These are phyloP conservation scores for Hypoxylon sp. DNA, from an alignment of 2,329 filamentous ascomycete genomes.

Conservation along the genomic window DNA sequence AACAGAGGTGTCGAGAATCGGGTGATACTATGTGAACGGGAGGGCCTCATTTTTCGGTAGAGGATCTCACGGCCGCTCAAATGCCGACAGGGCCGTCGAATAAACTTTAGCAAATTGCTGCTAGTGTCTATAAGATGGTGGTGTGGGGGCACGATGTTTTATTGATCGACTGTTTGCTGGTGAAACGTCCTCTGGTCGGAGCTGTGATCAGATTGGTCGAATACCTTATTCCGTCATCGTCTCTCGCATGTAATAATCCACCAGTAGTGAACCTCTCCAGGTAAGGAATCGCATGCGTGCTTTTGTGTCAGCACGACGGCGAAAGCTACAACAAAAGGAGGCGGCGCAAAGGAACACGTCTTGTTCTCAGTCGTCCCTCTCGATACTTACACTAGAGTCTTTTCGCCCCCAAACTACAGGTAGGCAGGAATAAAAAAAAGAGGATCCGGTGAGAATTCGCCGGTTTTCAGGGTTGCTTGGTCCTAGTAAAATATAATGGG, in stretches of 20 bases:
- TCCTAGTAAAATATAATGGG: constrained; percentile 36
- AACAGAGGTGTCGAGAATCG: constrained; percentile 16
- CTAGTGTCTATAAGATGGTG: constrained; percentile 41
- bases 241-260: constrained; percentile 28
- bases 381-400: neutral
- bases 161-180: constrained; percentile 43
- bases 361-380: neutral
- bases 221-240: constrained; percentile 37
- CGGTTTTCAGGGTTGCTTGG: constrained; percentile 16
- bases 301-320: constrained; percentile 22
- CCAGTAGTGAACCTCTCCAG: constrained; percentile 26
- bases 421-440: neutral
- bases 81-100: constrained; percentile 50
- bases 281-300: constrained; percentile 44
- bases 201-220: constrained; percentile 30
- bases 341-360: neutral
- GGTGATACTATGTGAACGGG: constrained; percentile 17
- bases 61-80: constrained; percentile 44
- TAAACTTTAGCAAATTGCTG: constrained; percentile 40
- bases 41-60: constrained; percentile 25
- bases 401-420: constrained; percentile 17
- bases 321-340: neutral
- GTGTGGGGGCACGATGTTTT: constrained; percentile 46
- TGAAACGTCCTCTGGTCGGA: constrained; percentile 37
- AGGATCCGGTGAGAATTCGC: constrained; percentile 22